These are phyloP conservation scores for Penicillium chermesinum DNA, from an alignment of 495 filamentous ascomycete genomes.

Conservation along the genomic window DNA sequence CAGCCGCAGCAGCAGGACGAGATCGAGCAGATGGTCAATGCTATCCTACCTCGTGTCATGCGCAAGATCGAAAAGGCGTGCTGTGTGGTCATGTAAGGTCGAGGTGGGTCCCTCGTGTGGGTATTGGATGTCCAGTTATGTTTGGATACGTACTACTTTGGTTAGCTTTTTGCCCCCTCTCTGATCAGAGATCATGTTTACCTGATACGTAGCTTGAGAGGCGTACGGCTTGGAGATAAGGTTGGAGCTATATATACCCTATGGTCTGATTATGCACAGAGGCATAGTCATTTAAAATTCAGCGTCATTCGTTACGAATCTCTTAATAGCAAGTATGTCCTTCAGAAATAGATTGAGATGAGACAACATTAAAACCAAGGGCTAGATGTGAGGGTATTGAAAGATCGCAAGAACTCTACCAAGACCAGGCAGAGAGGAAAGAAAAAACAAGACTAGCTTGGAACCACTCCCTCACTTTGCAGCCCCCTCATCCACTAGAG, in stretches of 20 bases:
- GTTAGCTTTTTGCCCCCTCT: no score
- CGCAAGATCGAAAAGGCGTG: conserved; percentile 64
- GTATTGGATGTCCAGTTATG: no score
- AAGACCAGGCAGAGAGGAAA: no score
- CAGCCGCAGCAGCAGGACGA: conserved; percentile 53
- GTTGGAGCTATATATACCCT: not conserved
- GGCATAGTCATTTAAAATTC: not conserved
- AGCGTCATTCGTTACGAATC: not conserved
- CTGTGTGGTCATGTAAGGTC: conserved; percentile 81
- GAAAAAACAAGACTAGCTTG: no score
- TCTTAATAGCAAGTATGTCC: not conserved
- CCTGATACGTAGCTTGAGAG: not conserved
- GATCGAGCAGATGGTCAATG: conserved; percentile 59
- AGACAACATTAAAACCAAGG: conserved; percentile 1
- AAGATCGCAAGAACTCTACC: not conserved
- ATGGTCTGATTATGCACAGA: not conserved
- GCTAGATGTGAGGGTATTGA: conserved; percentile 7
- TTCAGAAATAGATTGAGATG: not conserved
- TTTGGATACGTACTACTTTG: no score
- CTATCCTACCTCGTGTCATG: conserved; percentile 53
- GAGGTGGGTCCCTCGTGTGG: not conserved
- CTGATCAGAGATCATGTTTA: not conserved
- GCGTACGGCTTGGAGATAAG: not conserved
- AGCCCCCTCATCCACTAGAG: conserved; percentile 24
- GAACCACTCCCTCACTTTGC: not conserved